Percentiles rank a stretch among this genome's conserved stretches.
Evolutionary conservation across 345 rosid genomes (phyloP).

Genomic region (Turritis glabra): DNA sequence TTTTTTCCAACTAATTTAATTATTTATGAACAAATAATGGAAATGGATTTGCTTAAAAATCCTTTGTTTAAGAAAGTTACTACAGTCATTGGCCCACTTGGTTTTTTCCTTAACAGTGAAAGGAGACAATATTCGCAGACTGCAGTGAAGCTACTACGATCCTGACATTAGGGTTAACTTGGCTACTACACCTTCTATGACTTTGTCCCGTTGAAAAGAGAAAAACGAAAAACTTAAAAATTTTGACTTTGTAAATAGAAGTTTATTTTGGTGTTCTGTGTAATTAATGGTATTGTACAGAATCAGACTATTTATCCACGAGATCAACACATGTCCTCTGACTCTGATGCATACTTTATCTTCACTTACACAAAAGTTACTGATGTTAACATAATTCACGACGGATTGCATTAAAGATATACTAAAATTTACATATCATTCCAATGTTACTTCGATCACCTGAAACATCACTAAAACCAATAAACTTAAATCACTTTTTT

Average conservation of each 20-base stretch:
- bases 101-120: constrained; percentile 9
- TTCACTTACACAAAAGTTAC: neutral
- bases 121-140: constrained; percentile 27
- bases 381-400: constrained; percentile 5
- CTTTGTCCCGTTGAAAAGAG: constrained; percentile 1
- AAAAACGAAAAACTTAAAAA: neutral
- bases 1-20: constrained; percentile 9
- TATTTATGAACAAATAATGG: neutral
- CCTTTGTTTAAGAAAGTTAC: constrained; percentile 4
- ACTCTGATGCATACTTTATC: constrained; percentile 5
- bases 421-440: neutral
- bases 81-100: constrained; percentile 25
- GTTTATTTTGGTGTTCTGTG: neutral
- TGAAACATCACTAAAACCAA: neutral
- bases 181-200: constrained; percentile 10
- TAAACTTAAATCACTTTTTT: neutral
- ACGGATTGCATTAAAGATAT: neutral
- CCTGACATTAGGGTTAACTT: constrained; percentile 26
- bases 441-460: neutral
- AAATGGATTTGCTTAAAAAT: constrained; percentile 6
- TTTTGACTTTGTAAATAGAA: neutral
- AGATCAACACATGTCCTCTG: constrained; percentile 28
- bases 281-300: constrained; percentile 3
- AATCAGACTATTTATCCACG: constrained; percentile 6
- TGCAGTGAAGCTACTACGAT: constrained; percentile 22